Evolutionary conservation across 768 basidiomycete species (phyloP).

Genomic region (Rossbeevera mucosa): DNA sequence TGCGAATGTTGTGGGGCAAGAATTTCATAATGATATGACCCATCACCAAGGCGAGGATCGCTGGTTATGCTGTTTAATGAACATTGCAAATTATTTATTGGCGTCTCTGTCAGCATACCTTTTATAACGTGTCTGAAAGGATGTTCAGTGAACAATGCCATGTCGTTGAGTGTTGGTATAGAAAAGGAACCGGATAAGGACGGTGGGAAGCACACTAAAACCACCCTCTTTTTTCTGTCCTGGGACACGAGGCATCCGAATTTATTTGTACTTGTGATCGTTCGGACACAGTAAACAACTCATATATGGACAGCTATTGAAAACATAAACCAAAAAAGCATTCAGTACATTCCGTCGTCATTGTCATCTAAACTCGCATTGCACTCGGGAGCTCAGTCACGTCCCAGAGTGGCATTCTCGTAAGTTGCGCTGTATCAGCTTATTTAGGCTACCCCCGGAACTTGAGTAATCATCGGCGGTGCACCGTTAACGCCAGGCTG

Average conservation of each 20-base stretch:
- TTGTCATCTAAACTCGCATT: constrained; percentile 1
- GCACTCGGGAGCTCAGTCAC: background rate
- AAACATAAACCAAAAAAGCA: constrained; percentile 7
- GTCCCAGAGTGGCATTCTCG: background rate
- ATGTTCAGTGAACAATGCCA: constrained; percentile 31
- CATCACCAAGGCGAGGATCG: constrained; percentile 41
- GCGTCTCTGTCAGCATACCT: constrained; percentile 16
- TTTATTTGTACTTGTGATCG: constrained; percentile 16
- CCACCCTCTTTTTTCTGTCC: constrained; percentile 20
- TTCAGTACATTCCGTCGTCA: constrained; percentile 8
- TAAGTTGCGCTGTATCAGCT: background rate
- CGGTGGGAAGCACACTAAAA: constrained; percentile 24
- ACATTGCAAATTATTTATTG: background rate
- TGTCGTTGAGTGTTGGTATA: constrained; percentile 17
- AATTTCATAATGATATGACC: constrained; percentile 52
- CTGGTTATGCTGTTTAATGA: constrained; percentile 30
- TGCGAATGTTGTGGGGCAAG: constrained; percentile 34
- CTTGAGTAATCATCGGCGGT: constrained; percentile 56
- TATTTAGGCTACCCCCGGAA: constrained; percentile 37
- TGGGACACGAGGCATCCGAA: constrained; percentile 25
- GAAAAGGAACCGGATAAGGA: constrained; percentile 17
- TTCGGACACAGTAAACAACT: too few species aligned
- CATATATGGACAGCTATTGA: constrained; percentile 3
- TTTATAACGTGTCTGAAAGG: constrained; percentile 32
- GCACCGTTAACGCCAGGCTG: constrained; percentile 61